Conservation (phyloP, 2,329 filamentous ascomycete species). For the Colletotrichum gigasporum region DNA sequence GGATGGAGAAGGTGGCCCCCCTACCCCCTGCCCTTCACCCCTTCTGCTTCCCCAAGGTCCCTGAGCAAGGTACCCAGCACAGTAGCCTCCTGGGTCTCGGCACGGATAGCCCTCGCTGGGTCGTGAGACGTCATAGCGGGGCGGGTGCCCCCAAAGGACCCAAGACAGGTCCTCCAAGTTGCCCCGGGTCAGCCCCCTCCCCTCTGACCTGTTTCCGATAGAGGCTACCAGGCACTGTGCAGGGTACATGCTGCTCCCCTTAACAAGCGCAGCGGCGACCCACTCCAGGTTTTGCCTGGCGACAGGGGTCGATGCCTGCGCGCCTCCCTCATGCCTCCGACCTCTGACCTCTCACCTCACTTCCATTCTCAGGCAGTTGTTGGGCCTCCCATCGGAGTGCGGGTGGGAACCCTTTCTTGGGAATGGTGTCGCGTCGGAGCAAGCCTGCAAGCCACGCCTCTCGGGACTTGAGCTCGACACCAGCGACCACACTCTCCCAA, state of each 20-base stretch:
- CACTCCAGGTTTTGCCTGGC: background rate
- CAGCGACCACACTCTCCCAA: too few species aligned
- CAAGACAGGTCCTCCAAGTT: background rate
- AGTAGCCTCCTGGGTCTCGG: background rate
- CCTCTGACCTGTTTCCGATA: slow-evolving; percentile 17
- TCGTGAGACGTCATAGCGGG: slow-evolving; percentile 24
- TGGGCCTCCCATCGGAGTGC: too few species aligned
- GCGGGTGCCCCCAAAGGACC: slow-evolving; percentile 1
- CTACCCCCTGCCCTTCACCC: background rate
- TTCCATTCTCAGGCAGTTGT: too few species aligned
- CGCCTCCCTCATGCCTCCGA: background rate
- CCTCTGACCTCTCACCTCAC: background rate
- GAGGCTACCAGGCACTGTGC: slow-evolving; percentile 9
- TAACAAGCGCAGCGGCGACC: background rate
- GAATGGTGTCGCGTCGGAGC: background rate
- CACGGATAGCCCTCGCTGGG: background rate
- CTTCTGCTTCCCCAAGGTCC: background rate
- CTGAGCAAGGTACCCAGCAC: slow-evolving; percentile 3
- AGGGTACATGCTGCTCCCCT: slow-evolving; percentile 1
- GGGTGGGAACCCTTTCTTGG: background rate
- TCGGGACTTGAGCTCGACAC: too few species aligned
- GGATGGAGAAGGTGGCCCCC: background rate
- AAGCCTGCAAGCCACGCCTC: background rate
- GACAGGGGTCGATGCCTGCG: slow-evolving; percentile 1
- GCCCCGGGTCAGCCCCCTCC: background rate